Base-by-base conservation (phyloP, 805 yeast genomes). In the Candida broadrunensis region DNA sequence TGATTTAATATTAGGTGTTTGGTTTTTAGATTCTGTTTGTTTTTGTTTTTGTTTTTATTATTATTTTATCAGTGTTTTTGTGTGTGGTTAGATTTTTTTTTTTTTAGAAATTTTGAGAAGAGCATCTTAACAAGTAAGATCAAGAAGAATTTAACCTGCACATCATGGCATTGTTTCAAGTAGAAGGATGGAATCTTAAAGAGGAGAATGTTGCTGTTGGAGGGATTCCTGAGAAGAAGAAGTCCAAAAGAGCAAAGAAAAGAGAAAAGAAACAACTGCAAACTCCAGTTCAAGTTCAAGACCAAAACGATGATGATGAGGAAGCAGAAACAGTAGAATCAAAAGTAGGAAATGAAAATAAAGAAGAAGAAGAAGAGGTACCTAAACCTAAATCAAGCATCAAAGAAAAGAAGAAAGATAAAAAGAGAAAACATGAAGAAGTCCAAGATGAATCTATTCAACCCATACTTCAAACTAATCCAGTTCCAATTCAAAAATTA, bases 101-200 rank as follows among this genome's bases (percentile, higher is more conserved):
- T 21, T 21, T 20, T 11, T 4, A 4, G 13, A 12, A 33, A 33
- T 35, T 36, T 26, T 39, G 34, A 24, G 38, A 35, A 30, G 36
- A 31, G 35, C 31, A 25, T 25, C 29, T 25, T 25, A 25, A 29
- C 15, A 18, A 39, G 18, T 17, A 5, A 9, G n/a, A 19, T 20
- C 15, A 13, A 6, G 14, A 30, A 15, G n/a, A n/a, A n/a, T n/a
- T n/a, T n/a, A n/a, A n/a, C n/a, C n/a, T n/a, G n/a, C 6, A 30
- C 34, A 55, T 41, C 19, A 83, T 83, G 90, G 76, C 86, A 24
- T 70, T 88, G 46, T 88, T 88, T 56, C 75, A 83, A 56, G 89
- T 85, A 16, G 87, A 81, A 38, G 96, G 95, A 14, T 88, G 96
- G 96, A 74, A 82, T 48, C 57, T 88, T 39, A 77, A 80, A 48